Percentiles rank a stretch among this genome's conserved stretches.
These are phyloP conservation scores for Ustulina deusta DNA, from an alignment of 2,329 filamentous ascomycete genomes.

Conservation along the genomic window DNA sequence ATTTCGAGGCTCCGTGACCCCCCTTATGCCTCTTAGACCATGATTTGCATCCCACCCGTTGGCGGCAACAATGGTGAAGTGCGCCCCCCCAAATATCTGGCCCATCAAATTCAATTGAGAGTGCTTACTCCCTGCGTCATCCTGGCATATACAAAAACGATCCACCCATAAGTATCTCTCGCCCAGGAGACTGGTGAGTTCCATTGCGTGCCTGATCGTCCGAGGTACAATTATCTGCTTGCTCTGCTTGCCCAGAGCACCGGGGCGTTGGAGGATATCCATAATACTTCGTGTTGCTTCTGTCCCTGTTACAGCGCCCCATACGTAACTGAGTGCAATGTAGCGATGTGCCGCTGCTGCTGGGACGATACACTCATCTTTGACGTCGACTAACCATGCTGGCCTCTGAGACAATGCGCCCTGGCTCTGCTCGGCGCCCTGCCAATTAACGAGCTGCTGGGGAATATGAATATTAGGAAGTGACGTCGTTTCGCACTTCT, in stretches of 20 bases:
- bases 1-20: slow-evolving; percentile 15
- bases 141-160: slow-evolving; percentile 15
- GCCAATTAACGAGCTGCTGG: not conserved
- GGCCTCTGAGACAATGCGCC: not conserved
- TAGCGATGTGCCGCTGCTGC: not conserved
- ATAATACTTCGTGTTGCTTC: not conserved
- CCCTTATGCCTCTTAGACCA: slow-evolving; percentile 18
- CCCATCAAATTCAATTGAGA: slow-evolving; percentile 22
- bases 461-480: too few species aligned
- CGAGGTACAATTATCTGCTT: not conserved
- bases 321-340: slow-evolving; percentile 19
- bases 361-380: not conserved
- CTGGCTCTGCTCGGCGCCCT: not conserved
- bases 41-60: slow-evolving; percentile 11
- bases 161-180: slow-evolving; percentile 10
- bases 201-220: slow-evolving; percentile 5
- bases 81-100: slow-evolving; percentile 18
- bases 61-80: slow-evolving; percentile 23
- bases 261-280: not conserved
- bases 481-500: too few species aligned
- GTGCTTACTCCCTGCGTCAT: slow-evolving; percentile 3
- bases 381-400: not conserved
- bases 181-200: not conserved
- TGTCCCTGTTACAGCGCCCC: slow-evolving; percentile 1
- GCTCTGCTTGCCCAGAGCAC: not conserved